phyloP scores from a whole-genome alignment of 2,329 filamentous ascomycete genomes.

The Fusarium dlaminii region DNA sequence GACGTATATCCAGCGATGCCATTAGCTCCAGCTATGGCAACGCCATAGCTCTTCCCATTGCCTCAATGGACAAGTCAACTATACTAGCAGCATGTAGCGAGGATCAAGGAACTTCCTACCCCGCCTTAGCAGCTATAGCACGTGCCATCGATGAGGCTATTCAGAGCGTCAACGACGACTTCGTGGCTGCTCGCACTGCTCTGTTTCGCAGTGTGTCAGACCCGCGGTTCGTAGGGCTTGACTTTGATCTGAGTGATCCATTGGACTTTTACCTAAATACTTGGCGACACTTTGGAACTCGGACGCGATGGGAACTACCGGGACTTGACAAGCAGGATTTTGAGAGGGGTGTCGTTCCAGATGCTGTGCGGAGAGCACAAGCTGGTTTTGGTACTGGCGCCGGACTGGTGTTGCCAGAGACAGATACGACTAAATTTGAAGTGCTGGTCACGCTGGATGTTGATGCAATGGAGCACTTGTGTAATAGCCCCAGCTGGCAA shows the following conservation, averaged over 20 bases:
- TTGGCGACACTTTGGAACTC: neutral
- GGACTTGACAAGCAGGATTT: neutral
- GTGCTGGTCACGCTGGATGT: neutral
- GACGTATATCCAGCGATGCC: neutral
- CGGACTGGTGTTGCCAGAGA: neutral
- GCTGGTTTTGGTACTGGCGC: neutral
- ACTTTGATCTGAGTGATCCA: neutral
- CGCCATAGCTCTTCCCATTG: neutral
- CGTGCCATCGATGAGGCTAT: rapidly evolving
- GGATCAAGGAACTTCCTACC: neutral
- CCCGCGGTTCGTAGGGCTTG: neutral
- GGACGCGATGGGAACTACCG: rapidly evolving
- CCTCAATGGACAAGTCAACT: neutral
- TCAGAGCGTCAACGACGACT: neutral
- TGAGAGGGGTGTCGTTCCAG: rapidly evolving
- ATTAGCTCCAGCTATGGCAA: neutral
- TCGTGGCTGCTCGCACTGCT: neutral
- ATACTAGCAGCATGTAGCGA: neutral
- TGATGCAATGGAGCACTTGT: neutral
- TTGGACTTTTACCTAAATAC: neutral
- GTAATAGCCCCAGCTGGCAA: neutral
- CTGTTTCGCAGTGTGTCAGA: rapidly evolving
- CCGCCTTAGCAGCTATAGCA: rapidly evolving
- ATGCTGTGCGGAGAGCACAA: neutral
- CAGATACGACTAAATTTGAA: neutral